phyloP scores from a whole-genome alignment of 345 rosid species.

The Camelina hispida region DNA sequence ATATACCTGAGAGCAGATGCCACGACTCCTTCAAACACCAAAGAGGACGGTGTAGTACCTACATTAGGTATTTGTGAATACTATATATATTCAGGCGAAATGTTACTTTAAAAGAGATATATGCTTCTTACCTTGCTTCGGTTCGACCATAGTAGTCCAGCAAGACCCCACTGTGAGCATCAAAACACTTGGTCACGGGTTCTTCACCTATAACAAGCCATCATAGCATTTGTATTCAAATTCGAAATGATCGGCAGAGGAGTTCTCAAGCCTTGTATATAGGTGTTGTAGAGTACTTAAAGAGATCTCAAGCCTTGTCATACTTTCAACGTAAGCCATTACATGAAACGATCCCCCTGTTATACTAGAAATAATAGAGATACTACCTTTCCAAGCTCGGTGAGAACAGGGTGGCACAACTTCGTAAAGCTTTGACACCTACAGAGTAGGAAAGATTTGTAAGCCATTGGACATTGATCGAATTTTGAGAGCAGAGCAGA shows the following conservation, averaged over 20 bases:
- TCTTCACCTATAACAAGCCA: conserved; percentile 75
- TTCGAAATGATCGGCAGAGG: not conserved
- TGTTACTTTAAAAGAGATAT: not conserved
- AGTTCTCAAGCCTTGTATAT: not conserved
- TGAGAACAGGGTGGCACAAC: conserved; percentile 94
- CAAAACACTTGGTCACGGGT: conserved; percentile 99
- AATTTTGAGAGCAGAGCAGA: conserved; percentile 2
- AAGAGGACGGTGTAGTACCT: conserved; percentile 95
- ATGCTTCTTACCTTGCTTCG: conserved; percentile 55
- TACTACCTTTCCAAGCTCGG: conserved; percentile 84
- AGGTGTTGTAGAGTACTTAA: not conserved
- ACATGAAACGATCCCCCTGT: conserved; percentile 2
- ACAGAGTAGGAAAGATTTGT: conserved; percentile 38
- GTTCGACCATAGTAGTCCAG: conserved; percentile 90
- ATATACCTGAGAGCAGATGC: conserved; percentile 93
- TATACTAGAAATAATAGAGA: not conserved
- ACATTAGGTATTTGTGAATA: not conserved
- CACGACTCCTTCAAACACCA: conserved; percentile 97
- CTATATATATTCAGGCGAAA: not conserved
- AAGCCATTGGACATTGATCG: conserved; percentile 22
- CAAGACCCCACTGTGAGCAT: conserved; percentile 98
- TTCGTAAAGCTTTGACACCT: conserved; percentile 97
- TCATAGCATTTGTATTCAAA: too few relatives aligned
- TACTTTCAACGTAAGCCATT: conserved; percentile 11
- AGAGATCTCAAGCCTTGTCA: not conserved